Evolutionary conservation across 2,329 filamentous ascomycete species (phyloP), one percentile per base, ranked within the genome.

Genomic region (Claviceps fusiformis): DNA sequence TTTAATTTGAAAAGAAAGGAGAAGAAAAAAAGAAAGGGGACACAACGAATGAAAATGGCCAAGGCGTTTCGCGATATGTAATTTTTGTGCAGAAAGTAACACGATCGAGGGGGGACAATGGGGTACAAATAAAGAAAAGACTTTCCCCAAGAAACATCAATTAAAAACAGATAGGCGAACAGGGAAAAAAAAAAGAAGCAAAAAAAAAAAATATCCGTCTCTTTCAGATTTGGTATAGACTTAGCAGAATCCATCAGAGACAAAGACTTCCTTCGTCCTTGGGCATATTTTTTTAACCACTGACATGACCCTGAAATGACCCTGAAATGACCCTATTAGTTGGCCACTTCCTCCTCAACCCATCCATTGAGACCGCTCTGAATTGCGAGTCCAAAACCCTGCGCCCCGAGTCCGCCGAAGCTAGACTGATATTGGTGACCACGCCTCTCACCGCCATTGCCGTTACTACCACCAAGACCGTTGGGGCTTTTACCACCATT

Each of bases 381-480:
- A 54, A 85, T 82, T 43, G 79, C 80, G 13, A 85, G 73, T 33
- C 80, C 81, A 57, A 80, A 83, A 3, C 79, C 80, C 24, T 50
- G 72, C 70, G 27, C 72, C 71, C 77, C 78, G 71, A 81, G 80
- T 31, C 80, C 79, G 56, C 79, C 76, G 57, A 76, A 85, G 68
- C 79, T 82, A 35, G 76, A 74, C 67, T 85, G 81, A 67, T 85
- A 86, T 59, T 84, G 81, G 63, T 86, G 82, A 11, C 82, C 81
- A 55, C 81, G 75, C 54, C 82, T 77, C 67, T 81, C 77, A 44
- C 75, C 75, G 31, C 78, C 77, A 53, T 70, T 68, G 5, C 69
- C 72, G 39, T 69, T 69, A 58, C 70, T 71, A 17, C 74, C 75
- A 19, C 73, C 71, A 24, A 73, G 65, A 59, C 74, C 75, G 62